phyloP scores from a whole-genome alignment of 2,329 filamentous ascomycete species.

The Botrytis pseudocinerea region DNA sequence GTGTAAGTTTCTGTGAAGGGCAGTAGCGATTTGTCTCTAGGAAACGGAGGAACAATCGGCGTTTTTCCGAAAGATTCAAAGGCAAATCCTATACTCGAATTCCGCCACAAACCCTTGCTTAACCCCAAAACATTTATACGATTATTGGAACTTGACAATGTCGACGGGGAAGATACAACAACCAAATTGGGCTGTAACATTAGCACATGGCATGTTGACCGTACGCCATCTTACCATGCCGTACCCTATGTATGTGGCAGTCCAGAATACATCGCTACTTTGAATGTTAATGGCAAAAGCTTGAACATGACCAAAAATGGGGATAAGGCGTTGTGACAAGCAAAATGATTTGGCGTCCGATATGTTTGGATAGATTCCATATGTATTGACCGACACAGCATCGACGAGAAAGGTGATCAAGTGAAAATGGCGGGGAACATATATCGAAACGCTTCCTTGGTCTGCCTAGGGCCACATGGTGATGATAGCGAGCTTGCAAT shows the following conservation, averaged over 20 bases:
- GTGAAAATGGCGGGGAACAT: not conserved
- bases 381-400: not conserved
- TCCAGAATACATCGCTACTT: not conserved
- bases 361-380: conserved; percentile 1
- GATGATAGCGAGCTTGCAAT: not conserved
- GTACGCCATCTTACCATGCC: not conserved
- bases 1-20: not conserved
- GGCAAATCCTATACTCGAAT: not conserved
- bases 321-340: not conserved
- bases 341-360: not conserved
- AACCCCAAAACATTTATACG: not conserved
- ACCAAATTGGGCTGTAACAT: not conserved
- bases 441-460: not conserved
- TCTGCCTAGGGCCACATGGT: not conserved
- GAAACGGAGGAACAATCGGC: not conserved
- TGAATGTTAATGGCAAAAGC: not conserved
- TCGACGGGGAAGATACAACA: not conserved
- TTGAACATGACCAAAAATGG: not conserved
- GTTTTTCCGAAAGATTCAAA: not conserved
- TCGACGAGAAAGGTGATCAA: not conserved
- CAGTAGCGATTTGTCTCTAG: not conserved
- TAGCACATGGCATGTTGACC: not conserved
- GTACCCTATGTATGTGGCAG: not conserved
- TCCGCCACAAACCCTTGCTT: not conserved
- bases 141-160: not conserved